These are phyloP conservation scores for Luvunga scandens DNA, from an alignment of 345 rosid genomes.

Conservation along the genomic window DNA sequence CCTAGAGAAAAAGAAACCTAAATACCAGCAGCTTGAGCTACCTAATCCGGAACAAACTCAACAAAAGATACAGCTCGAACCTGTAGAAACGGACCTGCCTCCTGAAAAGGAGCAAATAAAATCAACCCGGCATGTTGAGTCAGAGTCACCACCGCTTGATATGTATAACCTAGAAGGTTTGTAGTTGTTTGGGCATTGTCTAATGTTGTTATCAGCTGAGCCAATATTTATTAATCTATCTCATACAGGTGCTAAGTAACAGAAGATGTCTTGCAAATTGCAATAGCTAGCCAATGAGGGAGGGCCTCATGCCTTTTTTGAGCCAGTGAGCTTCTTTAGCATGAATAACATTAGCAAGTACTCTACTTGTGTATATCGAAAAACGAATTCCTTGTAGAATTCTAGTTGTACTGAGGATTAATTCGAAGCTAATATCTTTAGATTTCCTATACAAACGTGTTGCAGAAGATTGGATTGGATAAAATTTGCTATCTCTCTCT, in stretches of 20 bases:
- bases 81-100: slow-evolving; percentile 32
- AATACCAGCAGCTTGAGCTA: slow-evolving; percentile 74
- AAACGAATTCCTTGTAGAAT: neutral
- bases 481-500: too few species aligned
- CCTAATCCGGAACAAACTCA: slow-evolving; percentile 29
- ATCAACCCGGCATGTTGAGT: slow-evolving; percentile 37
- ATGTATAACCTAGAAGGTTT: slow-evolving; percentile 96
- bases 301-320: slow-evolving; percentile 26
- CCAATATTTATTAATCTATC: slow-evolving; percentile 40
- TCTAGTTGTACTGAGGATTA: neutral
- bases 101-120: slow-evolving; percentile 29
- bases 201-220: slow-evolving; percentile 24
- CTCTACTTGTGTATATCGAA: neutral
- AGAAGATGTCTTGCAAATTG: slow-evolving; percentile 40
- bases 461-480: too few species aligned
- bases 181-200: slow-evolving; percentile 48
- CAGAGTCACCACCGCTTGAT: slow-evolving; percentile 39
- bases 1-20: slow-evolving; percentile 80
- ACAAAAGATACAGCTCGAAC: slow-evolving; percentile 39
- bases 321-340: slow-evolving; percentile 18
- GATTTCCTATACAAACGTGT: too few species aligned
- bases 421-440: too few species aligned
- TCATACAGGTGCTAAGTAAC: slow-evolving; percentile 71
- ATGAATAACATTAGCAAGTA: neutral
- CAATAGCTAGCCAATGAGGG: slow-evolving; percentile 26